These are phyloP conservation scores for Lophiostoma macrostomum DNA, from an alignment of 495 filamentous ascomycete species.

Conservation along the genomic window DNA sequence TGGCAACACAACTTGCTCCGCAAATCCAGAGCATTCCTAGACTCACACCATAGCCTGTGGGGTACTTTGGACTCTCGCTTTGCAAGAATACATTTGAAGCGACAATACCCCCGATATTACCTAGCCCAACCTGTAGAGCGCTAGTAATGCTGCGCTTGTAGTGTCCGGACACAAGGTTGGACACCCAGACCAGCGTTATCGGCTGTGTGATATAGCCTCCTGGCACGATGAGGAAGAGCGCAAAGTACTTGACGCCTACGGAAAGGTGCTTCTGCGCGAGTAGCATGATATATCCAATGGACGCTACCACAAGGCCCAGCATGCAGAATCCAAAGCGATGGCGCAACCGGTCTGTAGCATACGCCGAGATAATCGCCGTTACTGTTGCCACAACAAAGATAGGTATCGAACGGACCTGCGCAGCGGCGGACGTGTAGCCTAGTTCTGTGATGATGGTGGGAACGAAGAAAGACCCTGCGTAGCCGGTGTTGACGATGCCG, in stretches of 20 bases:
- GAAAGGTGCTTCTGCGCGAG: conserved; percentile 34
- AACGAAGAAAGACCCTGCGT: conserved; percentile 37
- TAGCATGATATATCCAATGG: conserved; percentile 40
- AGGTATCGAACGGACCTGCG: conserved; percentile 40
- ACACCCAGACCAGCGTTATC: conserved; percentile 41
- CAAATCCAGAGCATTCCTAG: conserved; percentile 52
- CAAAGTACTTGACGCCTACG: conserved; percentile 40
- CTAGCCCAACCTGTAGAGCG: conserved; percentile 51
- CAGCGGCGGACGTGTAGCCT: conserved; percentile 31
- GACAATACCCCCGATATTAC: conserved; percentile 46
- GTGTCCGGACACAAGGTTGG: conserved; percentile 37
- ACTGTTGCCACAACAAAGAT: conserved; percentile 40
- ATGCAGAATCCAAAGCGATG: conserved; percentile 43
- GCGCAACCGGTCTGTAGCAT: conserved; percentile 35
- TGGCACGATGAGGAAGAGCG: conserved; percentile 42
- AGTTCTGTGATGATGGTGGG: conserved; percentile 36
- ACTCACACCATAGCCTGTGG: conserved; percentile 39
- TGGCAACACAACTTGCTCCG: conserved; percentile 40
- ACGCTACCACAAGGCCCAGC: conserved; percentile 35
- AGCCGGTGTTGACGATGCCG: conserved; percentile 37
- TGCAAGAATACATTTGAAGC: conserved; percentile 42
- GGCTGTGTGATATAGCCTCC: conserved; percentile 44
- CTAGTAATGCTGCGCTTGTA: conserved; percentile 47
- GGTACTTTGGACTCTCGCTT: conserved; percentile 41
- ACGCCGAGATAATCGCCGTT: conserved; percentile 27